Conservation (phyloP, 169 alveolate genomes). For the Besnoitia besnoiti region DNA sequence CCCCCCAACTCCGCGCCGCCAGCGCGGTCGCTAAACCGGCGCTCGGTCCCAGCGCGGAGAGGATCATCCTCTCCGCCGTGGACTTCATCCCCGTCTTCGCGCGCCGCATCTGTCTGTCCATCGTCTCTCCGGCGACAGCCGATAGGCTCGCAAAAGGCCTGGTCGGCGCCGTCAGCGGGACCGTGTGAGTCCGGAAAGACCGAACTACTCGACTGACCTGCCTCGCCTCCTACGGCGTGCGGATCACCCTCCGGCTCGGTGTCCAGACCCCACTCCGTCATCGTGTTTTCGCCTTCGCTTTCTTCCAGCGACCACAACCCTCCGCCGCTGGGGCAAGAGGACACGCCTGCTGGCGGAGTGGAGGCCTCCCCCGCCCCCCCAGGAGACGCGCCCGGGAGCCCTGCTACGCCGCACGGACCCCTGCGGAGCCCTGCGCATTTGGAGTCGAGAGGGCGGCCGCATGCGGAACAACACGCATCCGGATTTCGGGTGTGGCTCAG, state of each 20-base stretch:
- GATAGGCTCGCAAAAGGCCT: no score
- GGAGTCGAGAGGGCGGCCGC: constrained; percentile 1
- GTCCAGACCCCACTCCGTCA: constrained; percentile 6
- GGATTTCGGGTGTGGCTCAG: background rate
- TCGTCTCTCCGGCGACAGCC: no score
- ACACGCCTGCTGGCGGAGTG: background rate
- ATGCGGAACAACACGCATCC: constrained; percentile 7
- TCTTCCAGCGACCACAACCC: background rate
- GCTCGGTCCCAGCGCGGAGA: no score
- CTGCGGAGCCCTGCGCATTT: background rate
- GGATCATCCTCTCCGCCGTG: no score
- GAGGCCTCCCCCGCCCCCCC: background rate
- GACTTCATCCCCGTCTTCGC: no score
- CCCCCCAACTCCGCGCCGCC: no score
- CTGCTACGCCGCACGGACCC: background rate
- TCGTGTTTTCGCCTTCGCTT: background rate
- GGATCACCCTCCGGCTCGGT: background rate
- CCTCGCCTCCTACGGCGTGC: background rate
- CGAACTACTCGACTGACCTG: no score
- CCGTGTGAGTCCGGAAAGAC: no score
- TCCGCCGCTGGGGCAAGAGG: background rate
- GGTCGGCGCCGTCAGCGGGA: no score
- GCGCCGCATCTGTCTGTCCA: no score
- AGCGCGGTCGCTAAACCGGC: no score
- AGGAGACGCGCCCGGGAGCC: background rate